A percentile compares a stretch with the other conserved stretches of the same genome.
phyloP scores from a whole-genome alignment of 495 filamentous ascomycete species.

The Neurospora sp. region DNA sequence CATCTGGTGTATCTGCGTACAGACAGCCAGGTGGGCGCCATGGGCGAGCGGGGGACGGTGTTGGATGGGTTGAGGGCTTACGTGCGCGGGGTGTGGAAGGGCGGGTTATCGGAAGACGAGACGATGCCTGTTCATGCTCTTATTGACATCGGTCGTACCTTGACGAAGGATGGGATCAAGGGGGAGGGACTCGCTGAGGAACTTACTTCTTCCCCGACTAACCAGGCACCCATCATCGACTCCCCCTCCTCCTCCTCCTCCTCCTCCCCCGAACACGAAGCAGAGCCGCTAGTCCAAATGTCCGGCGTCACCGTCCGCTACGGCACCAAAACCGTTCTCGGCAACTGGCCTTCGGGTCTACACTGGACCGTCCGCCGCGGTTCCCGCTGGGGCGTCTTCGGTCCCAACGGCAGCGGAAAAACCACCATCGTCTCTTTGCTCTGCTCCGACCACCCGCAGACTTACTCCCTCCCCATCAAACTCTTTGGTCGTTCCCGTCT shows the following conservation, averaged over 20 bases:
- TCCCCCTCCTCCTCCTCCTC: too few species aligned
- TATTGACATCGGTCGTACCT: constrained; percentile 38
- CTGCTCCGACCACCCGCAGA: constrained; percentile 89
- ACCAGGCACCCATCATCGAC: neutral
- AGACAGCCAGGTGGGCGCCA: constrained; percentile 43
- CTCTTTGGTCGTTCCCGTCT: constrained; percentile 76
- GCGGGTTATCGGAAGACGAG: constrained; percentile 22
- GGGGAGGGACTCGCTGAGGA: constrained; percentile 23
- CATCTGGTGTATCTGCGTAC: constrained; percentile 62
- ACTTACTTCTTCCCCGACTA: neutral
- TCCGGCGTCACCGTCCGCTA: constrained; percentile 70
- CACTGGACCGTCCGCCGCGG: constrained; percentile 77
- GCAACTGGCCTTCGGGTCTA: constrained; percentile 67
- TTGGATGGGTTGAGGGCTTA: constrained; percentile 35
- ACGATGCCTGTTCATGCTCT: constrained; percentile 34
- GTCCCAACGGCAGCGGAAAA: constrained; percentile 84
- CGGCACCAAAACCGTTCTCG: constrained; percentile 62
- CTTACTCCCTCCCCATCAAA: constrained; percentile 78
- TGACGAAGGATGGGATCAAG: constrained; percentile 36
- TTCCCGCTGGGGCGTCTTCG: constrained; percentile 84
- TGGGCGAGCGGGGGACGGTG: constrained; percentile 47
- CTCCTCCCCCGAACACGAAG: too few species aligned
- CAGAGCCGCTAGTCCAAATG: constrained; percentile 55
- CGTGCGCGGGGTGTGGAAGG: constrained; percentile 29
- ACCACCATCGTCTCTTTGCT: constrained; percentile 88